These are phyloP conservation scores for Cyberlindnera samutprakarnensis DNA, from an alignment of 805 yeast genomes.

Conservation along the genomic window DNA sequence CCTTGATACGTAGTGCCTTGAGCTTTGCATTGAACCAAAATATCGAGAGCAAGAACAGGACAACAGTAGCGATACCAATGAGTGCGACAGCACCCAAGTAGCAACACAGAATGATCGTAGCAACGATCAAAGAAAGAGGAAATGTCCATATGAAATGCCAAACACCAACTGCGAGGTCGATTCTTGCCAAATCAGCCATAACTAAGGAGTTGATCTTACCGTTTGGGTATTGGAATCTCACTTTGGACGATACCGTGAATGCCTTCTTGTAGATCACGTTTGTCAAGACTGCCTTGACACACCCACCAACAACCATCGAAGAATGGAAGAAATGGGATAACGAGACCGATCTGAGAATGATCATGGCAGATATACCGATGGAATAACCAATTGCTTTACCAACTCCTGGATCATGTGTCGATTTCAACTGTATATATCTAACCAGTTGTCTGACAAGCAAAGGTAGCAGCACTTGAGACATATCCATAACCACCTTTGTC, in stretches of 20 bases:
- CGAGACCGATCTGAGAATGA: conserved; percentile 38
- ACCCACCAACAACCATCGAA: conserved; percentile 60
- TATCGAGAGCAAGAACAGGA: conserved; percentile 33
- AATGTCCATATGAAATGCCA: conserved; percentile 57
- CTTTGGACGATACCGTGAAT: conserved; percentile 47
- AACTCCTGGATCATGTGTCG: conserved; percentile 33
- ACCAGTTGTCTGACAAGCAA: conserved; percentile 59
- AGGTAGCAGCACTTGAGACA: conserved; percentile 48
- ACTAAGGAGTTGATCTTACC: conserved; percentile 71
- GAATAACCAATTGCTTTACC: conserved; percentile 70
- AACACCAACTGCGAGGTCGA: conserved; percentile 69
- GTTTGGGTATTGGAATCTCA: conserved; percentile 53
- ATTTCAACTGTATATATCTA: conserved; percentile 47
- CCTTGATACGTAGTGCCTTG: conserved; percentile 46
- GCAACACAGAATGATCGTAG: conserved; percentile 54
- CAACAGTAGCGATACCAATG: conserved; percentile 55
- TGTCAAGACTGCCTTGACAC: conserved; percentile 61
- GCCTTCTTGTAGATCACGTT: conserved; percentile 66
- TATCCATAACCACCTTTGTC: conserved; percentile 25
- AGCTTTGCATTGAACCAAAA: conserved; percentile 42
- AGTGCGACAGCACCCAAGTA: conserved; percentile 70
- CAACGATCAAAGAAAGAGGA: conserved; percentile 56
- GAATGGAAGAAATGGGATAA: conserved; percentile 60
- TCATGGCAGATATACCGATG: conserved; percentile 56
- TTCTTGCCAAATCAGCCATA: conserved; percentile 75